Evolutionary conservation across 2,329 filamentous ascomycete species (phyloP).

Genomic region (Arthrobotrys musiformis): DNA sequence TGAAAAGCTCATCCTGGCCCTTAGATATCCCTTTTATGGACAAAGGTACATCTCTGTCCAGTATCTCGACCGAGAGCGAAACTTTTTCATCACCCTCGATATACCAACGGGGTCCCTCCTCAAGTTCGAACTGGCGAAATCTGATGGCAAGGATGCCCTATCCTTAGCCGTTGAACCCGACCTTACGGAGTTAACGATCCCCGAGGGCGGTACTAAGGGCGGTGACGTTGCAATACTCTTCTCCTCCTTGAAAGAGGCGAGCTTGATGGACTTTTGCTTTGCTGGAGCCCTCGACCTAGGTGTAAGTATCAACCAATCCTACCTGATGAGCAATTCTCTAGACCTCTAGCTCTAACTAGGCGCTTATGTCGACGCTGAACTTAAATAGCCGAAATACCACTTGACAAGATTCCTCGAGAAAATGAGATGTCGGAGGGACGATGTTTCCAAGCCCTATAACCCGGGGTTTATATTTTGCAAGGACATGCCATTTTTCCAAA

Average conservation of each 20-base stretch:
- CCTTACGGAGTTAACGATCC: neutral
- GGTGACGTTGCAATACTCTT: neutral
- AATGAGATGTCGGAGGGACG: too few relatives aligned
- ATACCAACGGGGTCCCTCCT: neutral
- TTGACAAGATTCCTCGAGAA: neutral
- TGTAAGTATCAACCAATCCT: neutral
- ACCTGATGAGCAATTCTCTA: too few relatives aligned
- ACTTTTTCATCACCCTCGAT: neutral
- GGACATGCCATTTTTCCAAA: neutral
- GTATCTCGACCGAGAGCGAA: neutral
- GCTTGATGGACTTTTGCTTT: neutral
- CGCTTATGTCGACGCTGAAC: too few relatives aligned
- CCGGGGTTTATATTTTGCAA: neutral
- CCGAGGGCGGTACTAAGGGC: neutral
- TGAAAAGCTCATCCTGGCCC: too few relatives aligned
- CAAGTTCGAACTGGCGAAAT: neutral
- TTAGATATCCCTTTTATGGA: too few relatives aligned
- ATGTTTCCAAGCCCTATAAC: too few relatives aligned
- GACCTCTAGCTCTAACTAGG: too few relatives aligned
- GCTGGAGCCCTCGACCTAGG: neutral
- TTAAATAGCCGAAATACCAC: neutral
- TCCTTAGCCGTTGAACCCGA: neutral
- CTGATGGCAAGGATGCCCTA: neutral
- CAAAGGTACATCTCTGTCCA: too few relatives aligned
- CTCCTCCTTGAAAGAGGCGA: neutral